These are phyloP conservation scores for Suillus ampliporus DNA, from an alignment of 768 basidiomycete species.

Conservation along the genomic window DNA sequence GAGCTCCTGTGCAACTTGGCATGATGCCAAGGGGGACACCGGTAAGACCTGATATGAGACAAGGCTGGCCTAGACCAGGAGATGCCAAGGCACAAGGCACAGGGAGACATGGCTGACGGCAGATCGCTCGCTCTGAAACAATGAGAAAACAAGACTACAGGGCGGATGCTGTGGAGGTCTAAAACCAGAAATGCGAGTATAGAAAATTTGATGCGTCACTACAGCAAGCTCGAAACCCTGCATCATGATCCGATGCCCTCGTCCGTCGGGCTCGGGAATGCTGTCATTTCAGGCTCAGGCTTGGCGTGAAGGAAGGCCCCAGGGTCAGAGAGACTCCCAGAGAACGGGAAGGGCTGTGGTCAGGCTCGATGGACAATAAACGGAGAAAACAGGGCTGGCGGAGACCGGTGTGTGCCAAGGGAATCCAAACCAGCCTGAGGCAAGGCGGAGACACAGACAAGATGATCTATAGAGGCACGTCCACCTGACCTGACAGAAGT, in stretches of 20 bases:
- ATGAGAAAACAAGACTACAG: neutral
- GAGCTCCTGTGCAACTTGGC: neutral
- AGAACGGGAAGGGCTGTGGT: neutral
- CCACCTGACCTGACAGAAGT: no score
- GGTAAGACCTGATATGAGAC: neutral
- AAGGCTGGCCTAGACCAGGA: neutral
- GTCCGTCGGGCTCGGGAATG: neutral
- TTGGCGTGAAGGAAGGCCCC: neutral
- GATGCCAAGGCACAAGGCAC: slow-evolving; percentile 1
- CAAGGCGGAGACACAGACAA: no score
- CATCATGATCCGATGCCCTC: neutral
- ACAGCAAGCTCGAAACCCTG: no score
- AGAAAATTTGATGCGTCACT: neutral
- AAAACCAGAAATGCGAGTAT: neutral
- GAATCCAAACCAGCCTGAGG: no score
- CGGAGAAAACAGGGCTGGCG: neutral
- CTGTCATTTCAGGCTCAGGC: neutral
- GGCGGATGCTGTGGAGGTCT: neutral
- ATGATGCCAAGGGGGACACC: no score
- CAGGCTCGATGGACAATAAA: neutral
- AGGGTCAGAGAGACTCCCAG: neutral
- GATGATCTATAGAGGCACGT: no score
- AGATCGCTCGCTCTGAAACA: neutral
- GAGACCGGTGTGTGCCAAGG: neutral
- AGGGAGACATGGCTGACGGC: neutral